phyloP scores from a whole-genome alignment of 108 stramenopile genomes.

The Nannochloropsis salina region DNA sequence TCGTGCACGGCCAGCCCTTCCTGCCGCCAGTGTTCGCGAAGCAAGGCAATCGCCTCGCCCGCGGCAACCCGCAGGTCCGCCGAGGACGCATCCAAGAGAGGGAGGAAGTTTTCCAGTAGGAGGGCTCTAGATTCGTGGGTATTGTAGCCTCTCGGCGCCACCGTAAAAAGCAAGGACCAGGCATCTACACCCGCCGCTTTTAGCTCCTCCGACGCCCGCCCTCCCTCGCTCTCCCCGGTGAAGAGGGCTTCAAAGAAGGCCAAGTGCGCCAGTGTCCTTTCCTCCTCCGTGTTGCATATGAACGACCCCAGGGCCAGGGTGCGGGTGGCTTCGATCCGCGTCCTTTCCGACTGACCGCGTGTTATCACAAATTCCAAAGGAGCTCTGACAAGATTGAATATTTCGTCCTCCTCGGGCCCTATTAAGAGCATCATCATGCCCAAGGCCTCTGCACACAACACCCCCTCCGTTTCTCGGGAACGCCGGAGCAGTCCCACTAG shows the following conservation, averaged over 20 bases:
- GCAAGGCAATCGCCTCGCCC: constrained; percentile 38
- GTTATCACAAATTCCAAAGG: constrained; percentile 33
- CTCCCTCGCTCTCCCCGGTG: constrained; percentile 34
- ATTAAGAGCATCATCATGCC: constrained; percentile 35
- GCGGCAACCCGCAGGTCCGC: constrained; percentile 38
- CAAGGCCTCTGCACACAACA: constrained; percentile 29
- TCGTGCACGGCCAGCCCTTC: constrained; percentile 21
- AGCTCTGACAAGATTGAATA: constrained; percentile 18
- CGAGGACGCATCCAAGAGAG: constrained; percentile 27
- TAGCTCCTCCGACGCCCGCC: constrained; percentile 25
- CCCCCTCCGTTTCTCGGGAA: constrained; percentile 13
- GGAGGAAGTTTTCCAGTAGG: constrained; percentile 28
- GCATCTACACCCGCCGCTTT: constrained; percentile 35
- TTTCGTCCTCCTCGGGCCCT: constrained; percentile 40
- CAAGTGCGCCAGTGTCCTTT: constrained; percentile 24
- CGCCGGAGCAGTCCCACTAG: constrained; percentile 31
- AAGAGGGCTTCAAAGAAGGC: constrained; percentile 31
- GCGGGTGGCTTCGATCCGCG: constrained; percentile 29
- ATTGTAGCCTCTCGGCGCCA: constrained; percentile 27
- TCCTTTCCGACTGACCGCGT: constrained; percentile 31
- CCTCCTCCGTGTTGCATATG: constrained; percentile 36
- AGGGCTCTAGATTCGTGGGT: constrained; percentile 22
- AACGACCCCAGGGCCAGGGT: constrained; percentile 37
- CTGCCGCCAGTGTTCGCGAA: constrained; percentile 32
- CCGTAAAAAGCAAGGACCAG: constrained; percentile 39